Percentiles rank a stretch among this genome's conserved stretches.
Conservation (phyloP, 2,329 filamentous ascomycete species). For the Neonectria magnoliae region DNA sequence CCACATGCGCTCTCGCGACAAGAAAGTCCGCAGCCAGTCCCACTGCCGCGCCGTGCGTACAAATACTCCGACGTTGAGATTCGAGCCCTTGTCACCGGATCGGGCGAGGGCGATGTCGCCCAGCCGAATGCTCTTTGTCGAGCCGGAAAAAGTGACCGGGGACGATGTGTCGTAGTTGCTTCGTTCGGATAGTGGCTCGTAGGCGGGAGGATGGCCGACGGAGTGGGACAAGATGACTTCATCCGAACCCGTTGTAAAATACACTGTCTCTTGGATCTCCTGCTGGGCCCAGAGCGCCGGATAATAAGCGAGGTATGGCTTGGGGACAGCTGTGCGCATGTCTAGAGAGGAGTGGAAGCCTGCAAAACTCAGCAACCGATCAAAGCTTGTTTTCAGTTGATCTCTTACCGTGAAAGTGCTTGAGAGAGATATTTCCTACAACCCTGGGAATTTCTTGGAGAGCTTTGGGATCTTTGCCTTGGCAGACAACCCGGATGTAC, state of each 20-base stretch:
- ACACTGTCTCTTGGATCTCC: slow-evolving; percentile 1
- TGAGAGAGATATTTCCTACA: slow-evolving; percentile 7
- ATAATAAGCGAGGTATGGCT: slow-evolving; percentile 23
- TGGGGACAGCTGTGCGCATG: slow-evolving; percentile 19
- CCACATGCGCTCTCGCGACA: slow-evolving; percentile 6
- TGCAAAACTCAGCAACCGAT: background rate
- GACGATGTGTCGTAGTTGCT: slow-evolving; percentile 11
- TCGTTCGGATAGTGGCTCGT: slow-evolving; percentile 4
- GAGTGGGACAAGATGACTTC: background rate
- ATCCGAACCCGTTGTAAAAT: background rate
- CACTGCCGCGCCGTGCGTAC: slow-evolving; percentile 10
- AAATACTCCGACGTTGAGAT: slow-evolving; percentile 18
- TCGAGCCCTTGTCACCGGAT: slow-evolving; percentile 21
- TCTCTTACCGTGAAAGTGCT: slow-evolving; percentile 13
- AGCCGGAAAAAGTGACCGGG: background rate
- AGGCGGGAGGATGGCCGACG: slow-evolving; percentile 5
- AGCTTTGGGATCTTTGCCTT: slow-evolving; percentile 6
- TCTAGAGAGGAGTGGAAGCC: slow-evolving; percentile 23
- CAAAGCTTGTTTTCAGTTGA: background rate
- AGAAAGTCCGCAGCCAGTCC: slow-evolving; percentile 17
- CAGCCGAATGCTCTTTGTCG: slow-evolving; percentile 4
- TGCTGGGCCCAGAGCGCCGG: slow-evolving; percentile 22
- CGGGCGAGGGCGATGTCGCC: slow-evolving; percentile 15
- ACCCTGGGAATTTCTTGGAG: background rate
- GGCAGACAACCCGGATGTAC: slow-evolving; percentile 13